Percentiles rank a stretch among this genome's conserved stretches.
phyloP scores from a whole-genome alignment of 768 basidiomycete species.

The Phylloporus sp. region DNA sequence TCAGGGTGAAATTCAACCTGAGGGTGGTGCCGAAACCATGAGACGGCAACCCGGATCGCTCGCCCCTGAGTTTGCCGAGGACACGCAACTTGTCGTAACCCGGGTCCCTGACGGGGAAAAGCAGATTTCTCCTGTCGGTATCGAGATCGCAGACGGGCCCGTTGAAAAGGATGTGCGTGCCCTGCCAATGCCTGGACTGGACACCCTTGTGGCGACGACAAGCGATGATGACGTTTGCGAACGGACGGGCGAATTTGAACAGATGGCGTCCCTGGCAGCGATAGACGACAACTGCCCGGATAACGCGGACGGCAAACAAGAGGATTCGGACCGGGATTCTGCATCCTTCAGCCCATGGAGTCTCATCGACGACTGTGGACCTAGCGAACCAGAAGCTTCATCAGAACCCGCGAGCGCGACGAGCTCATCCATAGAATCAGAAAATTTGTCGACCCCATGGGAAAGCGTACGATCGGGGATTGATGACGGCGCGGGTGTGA shows the following conservation, averaged over 20 bases:
- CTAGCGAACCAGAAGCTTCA: background rate
- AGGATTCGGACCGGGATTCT: background rate
- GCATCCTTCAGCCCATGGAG: background rate
- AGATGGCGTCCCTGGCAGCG: background rate
- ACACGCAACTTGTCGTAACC: background rate
- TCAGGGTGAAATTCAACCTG: background rate
- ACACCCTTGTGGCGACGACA: background rate
- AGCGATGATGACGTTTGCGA: background rate
- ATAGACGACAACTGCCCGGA: background rate
- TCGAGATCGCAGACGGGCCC: background rate
- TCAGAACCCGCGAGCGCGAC: background rate
- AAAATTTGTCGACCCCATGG: background rate
- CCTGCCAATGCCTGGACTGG: background rate
- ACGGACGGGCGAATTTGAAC: background rate
- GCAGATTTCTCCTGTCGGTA: background rate
- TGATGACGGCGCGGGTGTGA: background rate
- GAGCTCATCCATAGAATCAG: background rate
- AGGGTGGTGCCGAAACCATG: background rate
- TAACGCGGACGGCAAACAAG: background rate
- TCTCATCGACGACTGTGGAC: background rate
- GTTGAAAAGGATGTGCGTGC: background rate
- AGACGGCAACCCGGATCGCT: background rate
- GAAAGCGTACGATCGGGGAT: constrained; percentile 1
- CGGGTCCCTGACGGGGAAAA: background rate
- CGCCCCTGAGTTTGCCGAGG: background rate